Evolutionary conservation across 495 filamentous ascomycete species (phyloP).

Genomic region (Lasiosphaeris hirsuta): DNA sequence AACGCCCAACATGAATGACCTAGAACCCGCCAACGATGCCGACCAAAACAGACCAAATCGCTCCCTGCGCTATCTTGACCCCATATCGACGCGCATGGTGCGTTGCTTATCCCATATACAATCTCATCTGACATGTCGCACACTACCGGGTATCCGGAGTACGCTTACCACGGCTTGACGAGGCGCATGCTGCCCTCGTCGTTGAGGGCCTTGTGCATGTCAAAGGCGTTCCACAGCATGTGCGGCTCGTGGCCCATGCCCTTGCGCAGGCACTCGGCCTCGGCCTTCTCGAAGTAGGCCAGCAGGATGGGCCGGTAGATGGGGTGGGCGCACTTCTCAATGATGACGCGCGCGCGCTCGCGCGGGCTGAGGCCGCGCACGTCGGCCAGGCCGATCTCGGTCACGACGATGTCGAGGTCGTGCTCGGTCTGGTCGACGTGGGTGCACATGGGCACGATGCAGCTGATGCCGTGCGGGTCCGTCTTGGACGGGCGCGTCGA

Average conservation of each 20-base stretch:
- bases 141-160: too few species aligned
- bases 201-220: slow-evolving; percentile 81
- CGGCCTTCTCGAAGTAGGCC: slow-evolving; percentile 84
- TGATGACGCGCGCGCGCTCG: slow-evolving; percentile 81
- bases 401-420: slow-evolving; percentile 83
- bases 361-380: slow-evolving; percentile 77
- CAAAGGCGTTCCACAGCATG: slow-evolving; percentile 76
- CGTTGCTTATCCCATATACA: background rate
- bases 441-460: slow-evolving; percentile 90
- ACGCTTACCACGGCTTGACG: slow-evolving; percentile 45
- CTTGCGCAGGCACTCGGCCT: slow-evolving; percentile 82
- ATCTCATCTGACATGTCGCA: background rate
- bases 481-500: slow-evolving; percentile 74
- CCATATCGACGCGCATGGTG: too few species aligned
- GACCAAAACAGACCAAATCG: background rate
- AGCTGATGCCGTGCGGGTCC: slow-evolving; percentile 77
- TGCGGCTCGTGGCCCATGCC: slow-evolving; percentile 91
- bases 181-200: slow-evolving; percentile 86
- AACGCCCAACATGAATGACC: too few species aligned
- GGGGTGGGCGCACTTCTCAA: slow-evolving; percentile 83
- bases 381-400: slow-evolving; percentile 83
- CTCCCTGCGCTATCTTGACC: background rate
- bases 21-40: too few species aligned
- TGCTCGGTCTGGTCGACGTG: slow-evolving; percentile 94
- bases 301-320: slow-evolving; percentile 78